phyloP scores from a whole-genome alignment of 2,329 filamentous ascomycete genomes.

The Colletotrichum somersetense region DNA sequence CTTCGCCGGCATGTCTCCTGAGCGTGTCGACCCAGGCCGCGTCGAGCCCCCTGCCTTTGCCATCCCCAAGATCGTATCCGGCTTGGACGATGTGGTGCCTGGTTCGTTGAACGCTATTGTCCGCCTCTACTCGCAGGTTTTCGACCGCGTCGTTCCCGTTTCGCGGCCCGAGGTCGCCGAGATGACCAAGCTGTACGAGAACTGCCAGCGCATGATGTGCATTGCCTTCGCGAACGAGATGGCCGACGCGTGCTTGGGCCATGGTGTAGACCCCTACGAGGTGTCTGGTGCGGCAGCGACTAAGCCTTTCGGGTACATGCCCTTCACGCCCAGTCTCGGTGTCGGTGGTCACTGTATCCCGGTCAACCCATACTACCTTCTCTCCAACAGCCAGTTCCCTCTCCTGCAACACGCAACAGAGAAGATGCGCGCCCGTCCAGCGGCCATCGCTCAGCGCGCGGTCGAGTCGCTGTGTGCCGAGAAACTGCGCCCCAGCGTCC shows the following conservation, averaged over 20 bases:
- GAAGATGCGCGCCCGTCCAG: constrained; percentile 59
- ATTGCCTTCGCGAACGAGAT: constrained; percentile 70
- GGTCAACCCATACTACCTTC: constrained; percentile 66
- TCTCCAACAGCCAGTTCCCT: constrained; percentile 62
- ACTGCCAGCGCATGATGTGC: constrained; percentile 68
- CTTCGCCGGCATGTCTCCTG: constrained; percentile 64
- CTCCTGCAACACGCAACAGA: constrained; percentile 59
- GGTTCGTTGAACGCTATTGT: constrained; percentile 60
- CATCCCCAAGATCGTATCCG: constrained; percentile 68
- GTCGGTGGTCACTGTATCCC: constrained; percentile 70
- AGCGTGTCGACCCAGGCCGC: constrained; percentile 66
- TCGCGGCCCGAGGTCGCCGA: constrained; percentile 67
- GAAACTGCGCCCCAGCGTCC: constrained; percentile 48
- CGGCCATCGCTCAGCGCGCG: constrained; percentile 52
- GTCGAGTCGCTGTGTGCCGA: constrained; percentile 49
- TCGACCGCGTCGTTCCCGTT: constrained; percentile 62
- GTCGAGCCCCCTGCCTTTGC: constrained; percentile 53
- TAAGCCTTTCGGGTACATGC: constrained; percentile 66
- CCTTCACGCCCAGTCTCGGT: constrained; percentile 61
- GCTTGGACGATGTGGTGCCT: constrained; percentile 60
- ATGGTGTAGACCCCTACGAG: constrained; percentile 64
- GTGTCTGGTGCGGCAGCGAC: constrained; percentile 62
- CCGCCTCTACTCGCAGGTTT: constrained; percentile 60
- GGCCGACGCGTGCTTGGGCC: constrained; percentile 62
- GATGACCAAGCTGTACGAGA: constrained; percentile 71